Evolutionary conservation across 129 eudicot genomes (phyloP).

Genomic region (Silybum marianum): DNA sequence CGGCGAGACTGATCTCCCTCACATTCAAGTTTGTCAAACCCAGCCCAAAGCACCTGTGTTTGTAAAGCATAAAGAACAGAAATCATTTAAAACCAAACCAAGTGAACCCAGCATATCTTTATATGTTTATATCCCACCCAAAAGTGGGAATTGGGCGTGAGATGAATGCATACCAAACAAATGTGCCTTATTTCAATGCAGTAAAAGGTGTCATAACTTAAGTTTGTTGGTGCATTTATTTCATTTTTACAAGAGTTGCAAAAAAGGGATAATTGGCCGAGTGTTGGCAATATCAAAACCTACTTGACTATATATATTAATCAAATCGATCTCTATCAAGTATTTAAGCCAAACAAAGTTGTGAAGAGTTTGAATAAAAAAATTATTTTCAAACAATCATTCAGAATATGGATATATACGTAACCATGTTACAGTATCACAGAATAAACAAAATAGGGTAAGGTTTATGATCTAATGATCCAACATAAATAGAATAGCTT

Average conservation of each 20-base stretch:
- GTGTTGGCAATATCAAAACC: background rate
- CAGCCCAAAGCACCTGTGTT: slow-evolving; percentile 85
- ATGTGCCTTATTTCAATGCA: background rate
- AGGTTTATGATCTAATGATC: background rate
- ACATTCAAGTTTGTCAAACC: slow-evolving; percentile 80
- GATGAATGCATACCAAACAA: background rate
- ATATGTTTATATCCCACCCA: background rate
- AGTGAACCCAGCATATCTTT: background rate
- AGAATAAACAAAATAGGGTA: background rate
- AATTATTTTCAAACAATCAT: background rate
- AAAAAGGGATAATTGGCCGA: background rate
- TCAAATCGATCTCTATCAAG: background rate
- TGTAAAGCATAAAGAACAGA: background rate
- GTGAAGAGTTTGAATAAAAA: background rate
- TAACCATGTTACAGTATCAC: background rate
- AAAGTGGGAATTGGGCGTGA: background rate
- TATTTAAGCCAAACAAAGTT: background rate
- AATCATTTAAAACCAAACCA: background rate
- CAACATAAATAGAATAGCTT: background rate
- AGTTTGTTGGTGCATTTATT: background rate
- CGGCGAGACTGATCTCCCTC: slow-evolving; percentile 47
- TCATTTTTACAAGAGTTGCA: background rate
- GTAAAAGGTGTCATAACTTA: background rate
- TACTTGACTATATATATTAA: background rate
- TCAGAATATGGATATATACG: background rate